Conservation (phyloP, 139 green algal species). For the Trebouxia sp. region DNA sequence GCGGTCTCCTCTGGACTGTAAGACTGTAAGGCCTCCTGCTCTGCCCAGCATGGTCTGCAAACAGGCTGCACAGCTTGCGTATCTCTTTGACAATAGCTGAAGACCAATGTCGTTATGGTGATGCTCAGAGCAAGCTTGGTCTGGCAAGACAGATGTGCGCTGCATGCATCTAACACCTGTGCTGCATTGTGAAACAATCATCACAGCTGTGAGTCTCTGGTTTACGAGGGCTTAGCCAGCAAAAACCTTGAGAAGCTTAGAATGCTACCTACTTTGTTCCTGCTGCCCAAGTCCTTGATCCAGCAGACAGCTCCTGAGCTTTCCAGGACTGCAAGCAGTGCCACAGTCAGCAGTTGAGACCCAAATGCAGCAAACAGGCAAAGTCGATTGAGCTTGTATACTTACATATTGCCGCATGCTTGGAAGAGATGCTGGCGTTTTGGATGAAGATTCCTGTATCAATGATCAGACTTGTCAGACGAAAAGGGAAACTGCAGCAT, state of each 20-base stretch:
- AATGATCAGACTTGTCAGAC: not conserved
- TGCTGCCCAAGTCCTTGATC: conserved; percentile 18
- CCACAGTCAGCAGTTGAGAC: not conserved
- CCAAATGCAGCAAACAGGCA: not conserved
- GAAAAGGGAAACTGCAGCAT: too few species aligned
- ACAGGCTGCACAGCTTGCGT: not conserved
- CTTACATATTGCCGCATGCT: conserved; percentile 33
- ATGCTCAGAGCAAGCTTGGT: too few species aligned
- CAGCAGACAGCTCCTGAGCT: not conserved
- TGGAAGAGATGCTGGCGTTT: conserved; percentile 6
- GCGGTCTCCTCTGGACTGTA: not conserved
- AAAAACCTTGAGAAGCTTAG: too few species aligned
- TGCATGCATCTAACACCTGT: too few species aligned
- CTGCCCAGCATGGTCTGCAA: conserved; percentile 12
- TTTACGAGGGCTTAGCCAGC: too few species aligned
- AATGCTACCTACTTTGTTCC: conserved; percentile 27
- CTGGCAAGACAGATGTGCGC: too few species aligned
- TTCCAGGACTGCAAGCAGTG: conserved; percentile 8
- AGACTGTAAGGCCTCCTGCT: not conserved
- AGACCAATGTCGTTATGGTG: too few species aligned
- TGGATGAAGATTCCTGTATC: conserved; percentile 18
- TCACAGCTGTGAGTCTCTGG: too few species aligned
- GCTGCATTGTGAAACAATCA: too few species aligned
- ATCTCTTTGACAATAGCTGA: too few species aligned
- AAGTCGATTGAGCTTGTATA: not conserved